Percentiles rank a stretch among this genome's conserved stretches.
Evolutionary conservation across 2,329 filamentous ascomycete genomes (phyloP).

Genomic region (Xylariaceae sp.): DNA sequence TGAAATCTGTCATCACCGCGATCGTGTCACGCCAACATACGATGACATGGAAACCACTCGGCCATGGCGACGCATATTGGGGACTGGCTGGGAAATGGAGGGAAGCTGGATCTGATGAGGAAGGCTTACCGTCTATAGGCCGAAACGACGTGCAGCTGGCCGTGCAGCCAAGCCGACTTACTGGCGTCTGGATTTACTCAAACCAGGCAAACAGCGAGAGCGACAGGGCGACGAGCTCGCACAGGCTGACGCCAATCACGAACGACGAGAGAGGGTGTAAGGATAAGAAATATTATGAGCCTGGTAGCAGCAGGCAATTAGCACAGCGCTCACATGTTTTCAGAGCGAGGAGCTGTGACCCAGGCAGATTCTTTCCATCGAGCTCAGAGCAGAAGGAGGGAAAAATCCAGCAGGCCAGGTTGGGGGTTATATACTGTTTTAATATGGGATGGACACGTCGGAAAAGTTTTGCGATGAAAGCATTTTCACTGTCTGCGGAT

Average conservation of each 20-base stretch:
- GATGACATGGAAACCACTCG: neutral
- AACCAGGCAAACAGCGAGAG: neutral
- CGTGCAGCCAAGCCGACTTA: neutral
- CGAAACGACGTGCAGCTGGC: neutral
- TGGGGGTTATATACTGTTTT: too few relatives aligned
- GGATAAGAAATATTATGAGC: conserved; percentile 1
- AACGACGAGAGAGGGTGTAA: neutral
- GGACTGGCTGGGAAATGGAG: neutral
- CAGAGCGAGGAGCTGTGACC: conserved; percentile 1
- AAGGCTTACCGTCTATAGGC: conserved; percentile 15
- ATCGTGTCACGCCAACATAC: conserved; percentile 17
- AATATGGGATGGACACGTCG: too few relatives aligned
- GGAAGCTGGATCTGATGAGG: neutral
- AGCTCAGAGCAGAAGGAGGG: neutral
- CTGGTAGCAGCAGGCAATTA: conserved; percentile 12
- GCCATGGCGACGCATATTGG: neutral
- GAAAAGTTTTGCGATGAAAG: too few relatives aligned
- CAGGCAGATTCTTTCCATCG: neutral
- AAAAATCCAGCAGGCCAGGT: neutral
- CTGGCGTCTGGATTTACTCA: neutral
- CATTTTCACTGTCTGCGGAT: too few relatives aligned
- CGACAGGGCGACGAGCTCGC: neutral
- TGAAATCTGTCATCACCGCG: conserved; percentile 58
- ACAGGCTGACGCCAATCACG: neutral
- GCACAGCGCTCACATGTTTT: conserved; percentile 17